Base-by-base conservation (phyloP, 805 yeast species). In the Saturnispora besseyi region DNA sequence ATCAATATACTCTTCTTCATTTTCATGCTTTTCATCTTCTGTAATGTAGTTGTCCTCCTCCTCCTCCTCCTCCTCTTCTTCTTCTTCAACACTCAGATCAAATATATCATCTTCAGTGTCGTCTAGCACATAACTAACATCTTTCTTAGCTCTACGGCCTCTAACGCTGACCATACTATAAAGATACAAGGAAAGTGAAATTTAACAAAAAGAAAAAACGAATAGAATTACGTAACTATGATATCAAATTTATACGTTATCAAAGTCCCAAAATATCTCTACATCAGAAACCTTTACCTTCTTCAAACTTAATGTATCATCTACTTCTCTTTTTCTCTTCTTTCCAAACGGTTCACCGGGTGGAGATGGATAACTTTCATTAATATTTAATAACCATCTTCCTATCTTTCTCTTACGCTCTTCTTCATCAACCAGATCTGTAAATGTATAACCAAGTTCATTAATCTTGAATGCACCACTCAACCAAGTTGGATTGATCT, bases 391-490 rank as follows among this genome's bases (percentile, higher is more conserved):
- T 38, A 42, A 47, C 53, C 37, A 37, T 32, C 11, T 34, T 42
- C 44, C 43, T 48, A 54, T 36, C 47, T 41, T 48, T 45, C 51
- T 41, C 41, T 47, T 47, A 11, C 45, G 43, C 6, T 40, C 21
- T 9, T 32, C 55, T 52, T 53, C 55, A 3, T 51, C 40, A 2
- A 48, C 29, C 9, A 55, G 55, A 32, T 37, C 48, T 10, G 65
- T 15, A 62, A 50, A 51, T 51, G 41, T 21, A 59, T 51, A 22
- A 68, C 69, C 22, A 74, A 71, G 45, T 70, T 79, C 50, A 13
- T 31, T 22, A 10, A 41, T 13, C n/a, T 66, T 65, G 58, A 78
- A 76, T 0, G 78, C 73, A 6, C 76, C 67, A 1, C 68, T 53
- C 18, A 78, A 66, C 12, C 75, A 72, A 15, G 61, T 61, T 1